Conservation (phyloP, 768 basidiomycete genomes). For the Leccinum obscurum region DNA sequence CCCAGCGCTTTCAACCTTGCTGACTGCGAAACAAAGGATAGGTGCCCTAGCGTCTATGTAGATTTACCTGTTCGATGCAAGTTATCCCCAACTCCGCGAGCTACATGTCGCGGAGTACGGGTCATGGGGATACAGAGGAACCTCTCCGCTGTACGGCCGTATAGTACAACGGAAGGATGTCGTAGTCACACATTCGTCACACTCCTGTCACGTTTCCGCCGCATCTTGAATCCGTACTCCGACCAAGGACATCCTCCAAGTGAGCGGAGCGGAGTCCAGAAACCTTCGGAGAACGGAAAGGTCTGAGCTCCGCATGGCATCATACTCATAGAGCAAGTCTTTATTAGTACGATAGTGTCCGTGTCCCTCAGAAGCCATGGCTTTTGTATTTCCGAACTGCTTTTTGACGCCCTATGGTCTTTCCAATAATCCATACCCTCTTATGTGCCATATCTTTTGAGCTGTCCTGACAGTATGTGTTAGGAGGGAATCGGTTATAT, state of each 20-base stretch:
- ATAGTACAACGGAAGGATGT: not conserved
- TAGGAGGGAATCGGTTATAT: too few relatives aligned
- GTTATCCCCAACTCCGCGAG: conserved; percentile 27
- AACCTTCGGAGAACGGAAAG: too few relatives aligned
- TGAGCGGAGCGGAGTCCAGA: too few relatives aligned
- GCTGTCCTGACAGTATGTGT: too few relatives aligned
- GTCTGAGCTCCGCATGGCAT: not conserved
- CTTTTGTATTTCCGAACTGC: too few relatives aligned
- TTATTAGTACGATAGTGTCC: too few relatives aligned
- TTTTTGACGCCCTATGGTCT: too few relatives aligned
- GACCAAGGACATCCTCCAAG: too few relatives aligned
- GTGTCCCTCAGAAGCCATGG: too few relatives aligned
- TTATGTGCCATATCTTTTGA: too few relatives aligned
- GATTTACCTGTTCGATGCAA: not conserved
- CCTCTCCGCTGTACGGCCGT: not conserved
- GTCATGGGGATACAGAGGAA: not conserved
- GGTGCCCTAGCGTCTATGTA: not conserved
- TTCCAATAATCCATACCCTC: too few relatives aligned
- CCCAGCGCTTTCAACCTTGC: not conserved
- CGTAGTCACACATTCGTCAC: not conserved
- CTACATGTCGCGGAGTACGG: conserved; percentile 22
- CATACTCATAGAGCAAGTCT: not conserved
- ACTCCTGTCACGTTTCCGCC: not conserved
- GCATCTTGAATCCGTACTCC: not conserved
- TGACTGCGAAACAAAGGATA: not conserved